Evolutionary conservation across 257 asterid genomes (phyloP).

Genomic region (Solanum chmielewskii): DNA sequence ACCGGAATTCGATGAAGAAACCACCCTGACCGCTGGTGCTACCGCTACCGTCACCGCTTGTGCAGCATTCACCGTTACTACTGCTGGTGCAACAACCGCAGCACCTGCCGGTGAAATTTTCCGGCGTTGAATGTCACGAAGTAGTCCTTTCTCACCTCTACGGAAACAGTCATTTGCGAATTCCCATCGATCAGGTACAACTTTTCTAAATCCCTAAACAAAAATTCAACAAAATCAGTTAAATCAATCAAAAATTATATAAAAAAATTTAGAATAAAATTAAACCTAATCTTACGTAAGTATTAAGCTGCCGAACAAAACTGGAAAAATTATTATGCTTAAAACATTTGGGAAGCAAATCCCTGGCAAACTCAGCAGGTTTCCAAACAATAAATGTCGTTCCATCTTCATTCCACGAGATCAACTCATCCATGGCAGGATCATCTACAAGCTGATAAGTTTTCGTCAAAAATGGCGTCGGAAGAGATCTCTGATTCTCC

Average conservation of each 20-base stretch:
- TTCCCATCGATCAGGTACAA: slow-evolving; percentile 91
- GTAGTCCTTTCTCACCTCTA: slow-evolving; percentile 49
- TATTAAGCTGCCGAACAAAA: slow-evolving; percentile 82
- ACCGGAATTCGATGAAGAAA: slow-evolving; percentile 57
- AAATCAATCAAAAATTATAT: background rate
- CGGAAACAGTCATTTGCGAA: slow-evolving; percentile 62
- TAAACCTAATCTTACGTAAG: slow-evolving; percentile 33
- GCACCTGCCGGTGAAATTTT: slow-evolving; percentile 30
- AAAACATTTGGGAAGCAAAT: slow-evolving; percentile 74
- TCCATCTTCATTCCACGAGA: slow-evolving; percentile 90
- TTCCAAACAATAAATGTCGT: slow-evolving; percentile 78
- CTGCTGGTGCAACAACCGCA: background rate
- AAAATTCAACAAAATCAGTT: background rate
- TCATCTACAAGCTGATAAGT: slow-evolving; percentile 77
- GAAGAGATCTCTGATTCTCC: slow-evolving; percentile 48
- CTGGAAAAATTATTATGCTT: slow-evolving; percentile 93
- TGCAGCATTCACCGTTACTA: background rate
- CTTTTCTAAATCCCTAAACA: slow-evolving; percentile 76
- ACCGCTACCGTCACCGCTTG: slow-evolving; percentile 17
- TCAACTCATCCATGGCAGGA: slow-evolving; percentile 48
- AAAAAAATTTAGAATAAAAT: background rate
- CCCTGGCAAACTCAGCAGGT: slow-evolving; percentile 79
- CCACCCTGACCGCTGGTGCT: slow-evolving; percentile 8
- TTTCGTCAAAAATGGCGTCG: slow-evolving; percentile 82
- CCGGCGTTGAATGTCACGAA: slow-evolving; percentile 70